Evolutionary conservation across 1,139 yeast genomes (phyloP), one percentile per base, ranked within the genome.

Genomic region (Taiozyma onychis): DNA sequence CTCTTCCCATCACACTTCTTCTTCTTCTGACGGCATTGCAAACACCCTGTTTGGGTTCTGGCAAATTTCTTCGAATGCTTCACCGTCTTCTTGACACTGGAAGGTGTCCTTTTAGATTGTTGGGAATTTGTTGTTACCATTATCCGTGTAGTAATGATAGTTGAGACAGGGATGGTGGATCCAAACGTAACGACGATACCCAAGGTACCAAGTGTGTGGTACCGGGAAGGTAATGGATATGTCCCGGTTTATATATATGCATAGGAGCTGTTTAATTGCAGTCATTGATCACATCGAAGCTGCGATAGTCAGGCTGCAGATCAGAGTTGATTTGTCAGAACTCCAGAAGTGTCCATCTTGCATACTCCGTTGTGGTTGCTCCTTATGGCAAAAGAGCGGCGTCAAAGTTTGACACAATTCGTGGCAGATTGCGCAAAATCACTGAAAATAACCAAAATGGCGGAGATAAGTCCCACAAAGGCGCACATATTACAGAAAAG

Each of bases 1-100:
- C 77, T 68, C 30, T 59, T 62, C 50, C 80, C 73, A 57, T 79
- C 83, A 67, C 84, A 79, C 57, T 76, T 61, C 57, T 61, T 61
- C 59, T 61, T 61, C 55, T 61, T 61, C n/a, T 59, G 61, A 28
- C 64, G 56, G 41, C 64, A 61, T 43, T 59, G 61, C 6, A 61
- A 48, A 49, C 64, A 61, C 2, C 64, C 64, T 4, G 57, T 57
- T 45, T 61, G 63, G 8, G 63, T 57, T 53, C 64, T 60, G 8
- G 52, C 57, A 44, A 61, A 61, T 47, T 57, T 57, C 45, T 51
- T 59, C 6, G 62, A 59, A 44, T 61, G 64, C 43, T 57, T 60
- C 24, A 57, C 53, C 4, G 52, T 49, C 26, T 53, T 55, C 39
- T 46, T 52, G n/a, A 26, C 35, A 32, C 35, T n/a, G 4, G 35